These are phyloP conservation scores for Claviceps sp. DNA, from an alignment of 2,329 filamentous ascomycete species.

Conservation along the genomic window DNA sequence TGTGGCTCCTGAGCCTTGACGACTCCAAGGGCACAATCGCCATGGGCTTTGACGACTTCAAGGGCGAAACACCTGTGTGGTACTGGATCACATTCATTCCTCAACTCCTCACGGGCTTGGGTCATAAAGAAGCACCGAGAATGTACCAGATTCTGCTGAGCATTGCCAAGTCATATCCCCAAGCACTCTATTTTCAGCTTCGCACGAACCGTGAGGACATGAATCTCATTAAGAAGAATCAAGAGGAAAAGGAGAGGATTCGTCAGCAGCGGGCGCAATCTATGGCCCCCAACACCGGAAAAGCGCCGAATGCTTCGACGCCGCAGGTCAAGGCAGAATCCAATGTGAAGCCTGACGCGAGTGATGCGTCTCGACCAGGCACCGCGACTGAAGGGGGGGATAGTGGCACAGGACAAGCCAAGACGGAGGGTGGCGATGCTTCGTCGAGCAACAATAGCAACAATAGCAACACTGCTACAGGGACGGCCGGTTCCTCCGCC, in stretches of 20 bases:
- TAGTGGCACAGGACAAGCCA: constrained; percentile 21
- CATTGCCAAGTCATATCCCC: constrained; percentile 90
- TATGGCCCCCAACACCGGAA: constrained; percentile 28
- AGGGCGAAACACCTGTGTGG: constrained; percentile 95
- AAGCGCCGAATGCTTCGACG: constrained; percentile 28
- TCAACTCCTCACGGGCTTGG: constrained; percentile 81
- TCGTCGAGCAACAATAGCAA: constrained; percentile 1
- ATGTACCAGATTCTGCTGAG: constrained; percentile 78
- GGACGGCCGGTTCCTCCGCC: constrained; percentile 11
- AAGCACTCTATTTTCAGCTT: constrained; percentile 90
- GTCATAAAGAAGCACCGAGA: constrained; percentile 79
- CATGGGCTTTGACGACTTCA: constrained; percentile 84
- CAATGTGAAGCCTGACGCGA: constrained; percentile 19
- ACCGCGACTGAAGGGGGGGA: constrained; percentile 38
- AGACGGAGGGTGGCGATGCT: constrained; percentile 28
- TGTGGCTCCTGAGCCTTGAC: constrained; percentile 92
- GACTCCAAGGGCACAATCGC: constrained; percentile 74
- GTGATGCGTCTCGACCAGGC: constrained; percentile 31
- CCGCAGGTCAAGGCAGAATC: constrained; percentile 40
- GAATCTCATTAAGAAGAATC: constrained; percentile 77
- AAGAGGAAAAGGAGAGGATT: constrained; percentile 58
- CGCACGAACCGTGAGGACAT: constrained; percentile 91
- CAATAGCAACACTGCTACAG: constrained; percentile 18
- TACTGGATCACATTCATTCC: constrained; percentile 99
- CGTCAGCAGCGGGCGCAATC: constrained; percentile 37